Conservation (phyloP, 2,329 filamentous ascomycete genomes). For the Claviceps arundinis region DNA sequence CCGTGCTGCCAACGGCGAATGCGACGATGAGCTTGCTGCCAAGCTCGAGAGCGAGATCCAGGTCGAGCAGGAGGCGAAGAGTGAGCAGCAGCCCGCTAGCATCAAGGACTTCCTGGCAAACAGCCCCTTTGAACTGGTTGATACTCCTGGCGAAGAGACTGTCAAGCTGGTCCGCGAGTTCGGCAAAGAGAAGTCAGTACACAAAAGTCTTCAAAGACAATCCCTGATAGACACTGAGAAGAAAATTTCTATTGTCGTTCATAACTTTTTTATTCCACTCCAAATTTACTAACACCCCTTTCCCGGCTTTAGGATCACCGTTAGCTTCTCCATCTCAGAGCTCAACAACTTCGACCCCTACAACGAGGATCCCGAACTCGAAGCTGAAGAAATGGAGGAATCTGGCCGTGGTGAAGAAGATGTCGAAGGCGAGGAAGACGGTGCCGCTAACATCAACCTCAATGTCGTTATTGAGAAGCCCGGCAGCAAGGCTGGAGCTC, state of each 20-base stretch:
- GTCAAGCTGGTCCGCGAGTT: slow-evolving; percentile 72
- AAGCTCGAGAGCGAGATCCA: slow-evolving; percentile 78
- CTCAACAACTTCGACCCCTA: slow-evolving; percentile 27
- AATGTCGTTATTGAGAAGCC: slow-evolving; percentile 84
- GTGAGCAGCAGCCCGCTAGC: slow-evolving; percentile 59
- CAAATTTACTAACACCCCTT: background rate
- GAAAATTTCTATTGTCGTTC: too few species aligned
- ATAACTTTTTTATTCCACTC: too few species aligned
- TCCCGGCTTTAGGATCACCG: slow-evolving; percentile 22
- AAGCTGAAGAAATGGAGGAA: slow-evolving; percentile 27
- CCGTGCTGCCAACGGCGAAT: slow-evolving; percentile 30
- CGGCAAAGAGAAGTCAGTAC: slow-evolving; percentile 70
- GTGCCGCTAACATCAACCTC: slow-evolving; percentile 65
- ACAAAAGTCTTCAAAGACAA: background rate
- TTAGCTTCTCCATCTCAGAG: slow-evolving; percentile 30
- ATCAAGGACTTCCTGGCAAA: slow-evolving; percentile 83
- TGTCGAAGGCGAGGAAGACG: slow-evolving; percentile 33
- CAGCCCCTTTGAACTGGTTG: slow-evolving; percentile 69
- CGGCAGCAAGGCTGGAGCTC: slow-evolving; percentile 53
- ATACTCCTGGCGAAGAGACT: slow-evolving; percentile 74
- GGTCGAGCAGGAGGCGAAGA: slow-evolving; percentile 72
- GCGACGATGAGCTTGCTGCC: slow-evolving; percentile 66
- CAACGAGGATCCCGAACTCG: slow-evolving; percentile 23
- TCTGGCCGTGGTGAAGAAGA: slow-evolving; percentile 37
- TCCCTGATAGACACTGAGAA: too few species aligned